Conservation (phyloP, 805 yeast species). For the Candida morakotiae region DNA sequence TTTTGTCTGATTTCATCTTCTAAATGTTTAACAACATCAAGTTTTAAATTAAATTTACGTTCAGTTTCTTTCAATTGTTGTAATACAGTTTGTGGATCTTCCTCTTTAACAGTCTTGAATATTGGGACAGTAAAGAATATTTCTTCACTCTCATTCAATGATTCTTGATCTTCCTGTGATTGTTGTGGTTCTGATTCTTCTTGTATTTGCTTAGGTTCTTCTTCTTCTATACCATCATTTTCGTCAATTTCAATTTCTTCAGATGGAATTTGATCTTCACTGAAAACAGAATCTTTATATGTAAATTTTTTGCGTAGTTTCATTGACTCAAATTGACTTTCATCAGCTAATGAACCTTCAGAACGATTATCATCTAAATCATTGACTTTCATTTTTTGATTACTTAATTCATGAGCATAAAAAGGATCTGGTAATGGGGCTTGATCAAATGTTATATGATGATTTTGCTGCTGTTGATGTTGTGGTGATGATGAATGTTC, state of each 20-base stretch:
- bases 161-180: too few species aligned
- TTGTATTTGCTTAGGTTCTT: slow-evolving; percentile 10
- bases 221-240: slow-evolving; percentile 12
- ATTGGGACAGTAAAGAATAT: slow-evolving; percentile 18
- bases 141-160: too few species aligned
- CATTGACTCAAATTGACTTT: slow-evolving; percentile 10
- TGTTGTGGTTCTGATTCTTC: too few species aligned
- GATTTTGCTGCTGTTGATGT: too few species aligned
- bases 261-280: background rate
- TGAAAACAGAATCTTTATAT: background rate
- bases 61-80: slow-evolving; percentile 20
- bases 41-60: slow-evolving; percentile 18
- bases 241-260: slow-evolving; percentile 5
- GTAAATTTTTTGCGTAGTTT: background rate
- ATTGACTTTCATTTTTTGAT: slow-evolving; percentile 5
- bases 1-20: slow-evolving; percentile 1
- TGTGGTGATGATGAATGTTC: slow-evolving; percentile 1
- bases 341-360: slow-evolving; percentile 16
- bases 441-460: too few species aligned
- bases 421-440: slow-evolving; percentile 14
- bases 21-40: slow-evolving; percentile 12
- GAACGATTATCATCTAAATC: slow-evolving; percentile 12
- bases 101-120: slow-evolving; percentile 21
- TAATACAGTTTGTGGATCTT: slow-evolving; percentile 21
- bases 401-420: slow-evolving; percentile 8